phyloP scores from a whole-genome alignment of 2,329 filamentous ascomycete species.

The Phoma sp. region DNA sequence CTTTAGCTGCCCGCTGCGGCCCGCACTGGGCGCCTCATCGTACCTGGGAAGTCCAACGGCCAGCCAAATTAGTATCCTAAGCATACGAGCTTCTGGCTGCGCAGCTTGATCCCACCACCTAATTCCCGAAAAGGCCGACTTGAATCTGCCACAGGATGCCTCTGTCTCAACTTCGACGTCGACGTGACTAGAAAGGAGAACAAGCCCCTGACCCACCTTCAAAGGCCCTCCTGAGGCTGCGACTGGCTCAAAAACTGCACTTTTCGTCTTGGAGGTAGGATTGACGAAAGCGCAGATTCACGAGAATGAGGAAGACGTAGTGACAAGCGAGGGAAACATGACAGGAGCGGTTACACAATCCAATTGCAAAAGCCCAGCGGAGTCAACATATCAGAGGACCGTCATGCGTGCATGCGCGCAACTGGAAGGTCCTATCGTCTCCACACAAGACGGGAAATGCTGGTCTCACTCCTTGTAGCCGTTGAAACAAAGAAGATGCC shows the following conservation, averaged over 20 bases:
- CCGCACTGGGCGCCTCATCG: constrained; percentile 14
- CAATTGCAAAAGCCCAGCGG: not conserved
- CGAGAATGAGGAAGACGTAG: not conserved
- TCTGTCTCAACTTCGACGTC: too few species aligned
- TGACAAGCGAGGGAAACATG: too few species aligned
- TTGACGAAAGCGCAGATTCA: not conserved
- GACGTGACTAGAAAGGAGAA: not conserved
- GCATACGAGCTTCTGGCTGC: not conserved
- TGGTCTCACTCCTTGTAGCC: constrained; percentile 14
- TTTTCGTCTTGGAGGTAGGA: not conserved
- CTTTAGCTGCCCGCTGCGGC: constrained; percentile 13
- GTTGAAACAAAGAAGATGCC: not conserved
- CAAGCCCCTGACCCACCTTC: not conserved
- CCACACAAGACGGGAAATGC: not conserved
- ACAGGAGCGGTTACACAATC: not conserved
- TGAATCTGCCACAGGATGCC: not conserved
- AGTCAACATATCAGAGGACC: not conserved
- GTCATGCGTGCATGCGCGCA: not conserved
- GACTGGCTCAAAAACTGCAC: not conserved
- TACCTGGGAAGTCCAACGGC: constrained; percentile 1
- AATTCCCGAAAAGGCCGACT: not conserved
- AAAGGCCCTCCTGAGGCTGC: not conserved
- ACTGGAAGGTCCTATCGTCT: not conserved
- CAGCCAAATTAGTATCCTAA: not conserved
- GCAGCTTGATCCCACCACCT: not conserved